Conservation (phyloP, 257 asterid species). For the Anisodus tanguticus region DNA sequence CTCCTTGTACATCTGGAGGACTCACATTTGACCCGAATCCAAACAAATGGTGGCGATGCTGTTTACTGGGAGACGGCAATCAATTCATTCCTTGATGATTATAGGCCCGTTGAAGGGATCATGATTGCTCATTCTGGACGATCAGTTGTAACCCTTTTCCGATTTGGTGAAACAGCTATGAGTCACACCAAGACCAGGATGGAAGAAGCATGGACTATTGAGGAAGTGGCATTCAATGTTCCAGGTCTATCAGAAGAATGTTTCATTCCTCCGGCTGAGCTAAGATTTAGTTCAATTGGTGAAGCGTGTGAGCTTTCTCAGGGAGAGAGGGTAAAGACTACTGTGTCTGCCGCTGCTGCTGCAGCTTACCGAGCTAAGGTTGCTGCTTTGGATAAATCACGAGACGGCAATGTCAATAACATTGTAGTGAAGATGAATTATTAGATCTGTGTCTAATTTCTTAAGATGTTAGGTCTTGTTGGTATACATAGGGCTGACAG, state of each 20-base stretch:
- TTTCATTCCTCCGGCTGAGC: slow-evolving; percentile 76
- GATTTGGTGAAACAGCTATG: slow-evolving; percentile 80
- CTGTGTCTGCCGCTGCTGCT: slow-evolving; percentile 48
- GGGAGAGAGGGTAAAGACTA: slow-evolving; percentile 50
- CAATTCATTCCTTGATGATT: slow-evolving; percentile 68
- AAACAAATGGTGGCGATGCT: slow-evolving; percentile 65
- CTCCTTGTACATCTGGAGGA: slow-evolving; percentile 82
- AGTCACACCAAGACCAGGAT: slow-evolving; percentile 77
- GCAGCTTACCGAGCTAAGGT: slow-evolving; percentile 60
- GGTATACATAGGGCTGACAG: slow-evolving; percentile 46
- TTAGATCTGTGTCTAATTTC: slow-evolving; percentile 21
- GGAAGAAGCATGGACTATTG: slow-evolving; percentile 78
- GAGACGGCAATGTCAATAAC: slow-evolving; percentile 36
- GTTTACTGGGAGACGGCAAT: slow-evolving; percentile 80
- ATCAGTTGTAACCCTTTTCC: slow-evolving; percentile 70
- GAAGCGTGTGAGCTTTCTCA: slow-evolving; percentile 61
- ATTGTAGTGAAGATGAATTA: slow-evolving; percentile 52
- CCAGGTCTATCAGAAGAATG: slow-evolving; percentile 70
- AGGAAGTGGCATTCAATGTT: slow-evolving; percentile 73
- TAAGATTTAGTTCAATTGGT: slow-evolving; percentile 52
- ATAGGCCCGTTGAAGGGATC: slow-evolving; percentile 74
- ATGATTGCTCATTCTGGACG: slow-evolving; percentile 80
- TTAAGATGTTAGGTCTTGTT: slow-evolving; percentile 37
- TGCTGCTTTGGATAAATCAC: slow-evolving; percentile 49
- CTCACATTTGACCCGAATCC: slow-evolving; percentile 76